phyloP scores from a whole-genome alignment of 768 basidiomycete genomes.

The Lactifluus subvellereus region DNA sequence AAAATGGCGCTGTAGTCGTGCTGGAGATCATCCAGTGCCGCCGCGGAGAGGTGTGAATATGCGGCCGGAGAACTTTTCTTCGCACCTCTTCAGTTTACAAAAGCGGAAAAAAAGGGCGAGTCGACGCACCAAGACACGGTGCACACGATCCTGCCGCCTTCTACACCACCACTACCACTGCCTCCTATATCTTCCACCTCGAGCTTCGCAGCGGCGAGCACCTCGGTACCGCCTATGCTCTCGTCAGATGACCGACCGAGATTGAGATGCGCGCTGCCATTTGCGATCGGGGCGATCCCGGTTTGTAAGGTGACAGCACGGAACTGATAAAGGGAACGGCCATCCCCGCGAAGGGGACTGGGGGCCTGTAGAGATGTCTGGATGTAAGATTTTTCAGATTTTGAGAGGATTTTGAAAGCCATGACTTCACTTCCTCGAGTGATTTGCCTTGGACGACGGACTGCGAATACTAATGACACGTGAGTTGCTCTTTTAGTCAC shows the following conservation, averaged over 20 bases:
- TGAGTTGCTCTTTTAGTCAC: background rate
- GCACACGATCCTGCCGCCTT: slow-evolving; percentile 60
- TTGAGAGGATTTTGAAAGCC: slow-evolving; percentile 44
- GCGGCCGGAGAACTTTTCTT: slow-evolving; percentile 71
- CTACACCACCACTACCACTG: slow-evolving; percentile 41
- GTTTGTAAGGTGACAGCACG: slow-evolving; percentile 69
- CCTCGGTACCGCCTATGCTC: slow-evolving; percentile 65
- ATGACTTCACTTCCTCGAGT: slow-evolving; percentile 18
- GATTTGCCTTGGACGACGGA: too few relatives aligned
- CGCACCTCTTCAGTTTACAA: slow-evolving; percentile 27
- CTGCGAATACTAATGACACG: background rate
- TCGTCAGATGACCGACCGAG: slow-evolving; percentile 56
- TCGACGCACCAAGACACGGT: slow-evolving; percentile 67
- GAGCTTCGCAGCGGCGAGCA: slow-evolving; percentile 71
- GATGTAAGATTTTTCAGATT: slow-evolving; percentile 76
- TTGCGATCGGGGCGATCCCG: slow-evolving; percentile 72
- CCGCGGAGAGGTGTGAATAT: slow-evolving; percentile 60
- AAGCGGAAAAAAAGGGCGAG: background rate
- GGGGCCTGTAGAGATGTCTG: slow-evolving; percentile 53
- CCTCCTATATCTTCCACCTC: slow-evolving; percentile 62
- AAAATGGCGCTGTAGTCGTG: slow-evolving; percentile 63
- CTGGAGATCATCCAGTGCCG: slow-evolving; percentile 69
- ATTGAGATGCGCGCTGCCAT: slow-evolving; percentile 73
- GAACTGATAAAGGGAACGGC: slow-evolving; percentile 61
- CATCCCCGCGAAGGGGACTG: slow-evolving; percentile 70